Conservation (phyloP, 768 basidiomycete species). For the Thelephora ganbajun region DNA sequence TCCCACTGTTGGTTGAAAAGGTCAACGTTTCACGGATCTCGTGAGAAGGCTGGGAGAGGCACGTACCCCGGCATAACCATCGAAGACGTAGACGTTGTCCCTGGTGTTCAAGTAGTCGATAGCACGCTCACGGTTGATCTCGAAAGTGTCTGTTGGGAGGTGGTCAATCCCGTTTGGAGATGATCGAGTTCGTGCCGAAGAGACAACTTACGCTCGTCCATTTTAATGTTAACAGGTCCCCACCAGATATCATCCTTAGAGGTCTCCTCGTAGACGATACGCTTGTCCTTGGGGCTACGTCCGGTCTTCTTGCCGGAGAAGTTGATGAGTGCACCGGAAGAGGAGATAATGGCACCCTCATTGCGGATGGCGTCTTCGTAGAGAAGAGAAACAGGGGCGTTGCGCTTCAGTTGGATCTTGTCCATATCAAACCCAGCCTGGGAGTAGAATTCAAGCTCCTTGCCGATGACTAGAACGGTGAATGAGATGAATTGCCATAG, state of each 20-base stretch:
- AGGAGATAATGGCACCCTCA: slow-evolving; percentile 96
- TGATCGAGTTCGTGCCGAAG: not conserved
- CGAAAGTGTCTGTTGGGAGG: slow-evolving; percentile 71
- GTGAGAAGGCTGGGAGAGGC: slow-evolving; percentile 5
- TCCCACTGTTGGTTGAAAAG: slow-evolving; percentile 56
- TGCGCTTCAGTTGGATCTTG: slow-evolving; percentile 89
- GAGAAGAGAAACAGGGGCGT: slow-evolving; percentile 76
- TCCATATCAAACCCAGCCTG: slow-evolving; percentile 99
- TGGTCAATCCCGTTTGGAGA: not conserved
- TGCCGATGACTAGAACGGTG: slow-evolving; percentile 58
- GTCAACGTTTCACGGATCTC: not conserved
- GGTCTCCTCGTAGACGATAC: slow-evolving; percentile 95
- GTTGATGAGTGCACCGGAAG: slow-evolving; percentile 95
- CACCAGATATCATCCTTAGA: slow-evolving; percentile 98
- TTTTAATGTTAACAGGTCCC: slow-evolving; percentile 99
- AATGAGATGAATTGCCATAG: slow-evolving; percentile 5
- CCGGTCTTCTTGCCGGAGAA: slow-evolving; percentile 99
- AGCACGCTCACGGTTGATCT: slow-evolving; percentile 97
- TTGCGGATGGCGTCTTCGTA: slow-evolving; percentile 98
- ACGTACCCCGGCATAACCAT: slow-evolving; percentile 81
- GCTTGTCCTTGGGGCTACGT: slow-evolving; percentile 96
- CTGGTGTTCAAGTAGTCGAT: slow-evolving; percentile 99
- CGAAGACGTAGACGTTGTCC: slow-evolving; percentile 96
- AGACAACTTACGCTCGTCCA: slow-evolving; percentile 71
- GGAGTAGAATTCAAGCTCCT: slow-evolving; percentile 93